Evolutionary conservation across 2,329 filamentous ascomycete genomes (phyloP), one percentile per base, ranked within the genome.

Genomic region (Trichoderma simmonsii): DNA sequence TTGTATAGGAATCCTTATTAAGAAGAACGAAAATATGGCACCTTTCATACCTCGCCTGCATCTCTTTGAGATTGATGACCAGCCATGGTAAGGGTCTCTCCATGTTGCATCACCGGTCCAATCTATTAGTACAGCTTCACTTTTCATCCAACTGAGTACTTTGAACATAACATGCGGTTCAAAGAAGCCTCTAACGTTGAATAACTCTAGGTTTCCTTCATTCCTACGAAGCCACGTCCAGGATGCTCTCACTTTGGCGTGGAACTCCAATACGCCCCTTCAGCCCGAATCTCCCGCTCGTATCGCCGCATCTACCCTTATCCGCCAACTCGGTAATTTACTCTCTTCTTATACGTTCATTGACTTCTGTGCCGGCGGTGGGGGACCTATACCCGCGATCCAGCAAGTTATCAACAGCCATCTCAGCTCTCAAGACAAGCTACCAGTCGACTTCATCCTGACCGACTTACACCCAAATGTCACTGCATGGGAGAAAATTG

Each of bases 331-430:
- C 15, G 84, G 85, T 43, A 73, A 77, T 6, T 77, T 82, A 30
- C 82, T 88, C 1, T 81, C 84, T 21, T 80, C 83, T 2, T 90
- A 91, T 79, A 89, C 87, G 21, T 90, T 92, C 75, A 86, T 94
- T 73, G 92, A 95, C 82, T 93, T 94, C 80, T 93, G 92, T 79
- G 90, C 92, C 3, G 92, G 92, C 66, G 90, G 87, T 15, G 92
- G 92, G 54, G 92, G 92, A 0, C 91, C 91, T 0, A 93, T 90
- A 2, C 90, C 90, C 0, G 83, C 82, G 51, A 89, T 93, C 65
- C 90, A 92, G 79, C 83, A 81, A 12, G 82, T 86, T 56, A 78
- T 93, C 73, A 92, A 92, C 79, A 73, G 77, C 61, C 79, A 81
- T 74, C 78, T 85, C 39, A 75, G 73, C 54, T 75, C 75, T 28